Evolutionary conservation across 148 eudicot species (phyloP).

Genomic region (Fagopyrum homotropicum): DNA sequence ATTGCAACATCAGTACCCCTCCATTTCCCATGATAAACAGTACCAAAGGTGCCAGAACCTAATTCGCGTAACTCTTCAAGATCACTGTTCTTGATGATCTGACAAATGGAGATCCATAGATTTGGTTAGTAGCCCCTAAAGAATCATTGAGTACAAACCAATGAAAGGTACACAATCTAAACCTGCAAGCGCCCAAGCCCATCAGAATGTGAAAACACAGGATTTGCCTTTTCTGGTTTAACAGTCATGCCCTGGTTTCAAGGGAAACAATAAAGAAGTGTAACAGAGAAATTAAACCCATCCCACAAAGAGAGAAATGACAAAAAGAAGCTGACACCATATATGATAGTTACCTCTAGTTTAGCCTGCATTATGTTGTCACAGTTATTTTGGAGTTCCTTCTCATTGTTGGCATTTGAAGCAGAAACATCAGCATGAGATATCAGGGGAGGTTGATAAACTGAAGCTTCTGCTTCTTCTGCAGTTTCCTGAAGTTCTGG

Average conservation of each 20-base stretch:
- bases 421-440: conserved; percentile 32
- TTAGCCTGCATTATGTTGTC: conserved; percentile 41
- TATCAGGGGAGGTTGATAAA: conserved; percentile 50
- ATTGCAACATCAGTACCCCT: conserved; percentile 96
- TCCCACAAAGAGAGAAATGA: background rate
- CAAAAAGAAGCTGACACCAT: conserved; percentile 21
- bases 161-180: conserved; percentile 12
- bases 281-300: background rate
- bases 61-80: conserved; percentile 84
- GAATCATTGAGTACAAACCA: background rate
- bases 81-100: conserved; percentile 79
- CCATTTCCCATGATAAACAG: conserved; percentile 95
- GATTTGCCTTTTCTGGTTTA: conserved; percentile 58
- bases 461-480: conserved; percentile 93
- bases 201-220: conserved; percentile 64
- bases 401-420: conserved; percentile 29
- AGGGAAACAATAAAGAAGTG: background rate
- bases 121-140: background rate
- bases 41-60: conserved; percentile 94
- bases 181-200: conserved; percentile 84
- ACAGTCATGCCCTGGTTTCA: conserved; percentile 49
- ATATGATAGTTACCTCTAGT: conserved; percentile 38
- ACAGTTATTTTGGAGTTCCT: conserved; percentile 34
- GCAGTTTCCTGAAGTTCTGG: conserved; percentile 89
- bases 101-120: background rate